Evolutionary conservation across 2,329 filamentous ascomycete genomes (phyloP).

Genomic region (Cryphonectria nitschkei): DNA sequence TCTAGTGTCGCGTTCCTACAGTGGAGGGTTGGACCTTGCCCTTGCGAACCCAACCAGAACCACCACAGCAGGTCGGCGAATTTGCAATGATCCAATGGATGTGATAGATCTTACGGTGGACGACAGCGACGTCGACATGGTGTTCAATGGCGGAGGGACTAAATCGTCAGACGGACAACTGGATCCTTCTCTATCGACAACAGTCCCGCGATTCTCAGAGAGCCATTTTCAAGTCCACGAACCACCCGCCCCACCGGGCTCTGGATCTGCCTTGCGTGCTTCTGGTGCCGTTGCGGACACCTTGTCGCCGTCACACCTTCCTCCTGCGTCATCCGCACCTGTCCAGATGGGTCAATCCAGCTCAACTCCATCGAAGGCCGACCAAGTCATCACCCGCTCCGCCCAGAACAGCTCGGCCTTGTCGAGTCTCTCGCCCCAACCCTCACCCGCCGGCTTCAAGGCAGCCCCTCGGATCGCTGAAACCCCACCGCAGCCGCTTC

Average conservation of each 20-base stretch:
- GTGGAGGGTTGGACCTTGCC: background rate
- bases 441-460: slow-evolving; percentile 2
- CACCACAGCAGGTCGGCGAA: background rate
- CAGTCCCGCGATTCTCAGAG: slow-evolving; percentile 17
- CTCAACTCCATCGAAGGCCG: slow-evolving; percentile 15
- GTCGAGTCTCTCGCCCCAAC: slow-evolving; percentile 4
- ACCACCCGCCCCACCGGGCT: background rate
- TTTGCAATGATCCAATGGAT: slow-evolving; percentile 16
- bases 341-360: slow-evolving; percentile 16
- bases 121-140: slow-evolving; percentile 23
- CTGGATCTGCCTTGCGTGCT: background rate
- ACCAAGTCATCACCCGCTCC: background rate
- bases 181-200: slow-evolving; percentile 8
- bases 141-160: background rate
- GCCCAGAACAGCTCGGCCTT: slow-evolving; percentile 13
- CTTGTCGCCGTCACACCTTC: slow-evolving; percentile 20
- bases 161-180: background rate
- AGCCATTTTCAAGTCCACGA: slow-evolving; percentile 26
- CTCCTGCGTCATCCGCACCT: slow-evolving; percentile 20
- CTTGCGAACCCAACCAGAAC: background rate
- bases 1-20: background rate
- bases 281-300: slow-evolving; percentile 8
- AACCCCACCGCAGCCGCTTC: slow-evolving; percentile 15
- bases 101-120: slow-evolving; percentile 23
- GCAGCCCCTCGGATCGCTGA: slow-evolving; percentile 8